phyloP scores from a whole-genome alignment of 2,329 filamentous ascomycete species.

The Colletotrichum sp. region DNA sequence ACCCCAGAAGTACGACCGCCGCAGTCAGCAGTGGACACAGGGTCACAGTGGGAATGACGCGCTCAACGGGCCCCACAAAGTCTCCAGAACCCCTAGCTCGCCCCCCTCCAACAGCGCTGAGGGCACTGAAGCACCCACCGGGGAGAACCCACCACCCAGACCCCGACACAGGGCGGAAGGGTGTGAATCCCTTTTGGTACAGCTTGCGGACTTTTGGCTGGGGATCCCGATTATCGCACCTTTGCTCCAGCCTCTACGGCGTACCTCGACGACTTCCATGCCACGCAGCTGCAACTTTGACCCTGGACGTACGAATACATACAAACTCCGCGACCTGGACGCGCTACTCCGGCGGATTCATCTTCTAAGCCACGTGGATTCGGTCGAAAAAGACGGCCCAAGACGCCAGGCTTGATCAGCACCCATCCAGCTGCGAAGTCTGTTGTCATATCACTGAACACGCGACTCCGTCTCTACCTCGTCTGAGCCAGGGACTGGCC shows the following conservation, averaged over 20 bases:
- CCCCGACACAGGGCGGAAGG: background rate
- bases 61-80: slow-evolving; percentile 6
- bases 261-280: background rate
- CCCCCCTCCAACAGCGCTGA: background rate
- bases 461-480: background rate
- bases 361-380: slow-evolving; percentile 5
- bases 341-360: background rate
- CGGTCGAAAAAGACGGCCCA: background rate
- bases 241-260: background rate
- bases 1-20: background rate
- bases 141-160: background rate
- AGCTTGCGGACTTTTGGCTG: background rate
- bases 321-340: background rate
- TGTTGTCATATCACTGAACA: background rate
- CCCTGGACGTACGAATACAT: background rate
- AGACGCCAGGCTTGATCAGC: background rate
- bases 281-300: background rate
- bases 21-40: background rate
- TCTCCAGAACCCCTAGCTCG: slow-evolving; percentile 13
- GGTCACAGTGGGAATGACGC: background rate
- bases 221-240: background rate
- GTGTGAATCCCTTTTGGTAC: background rate
- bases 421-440: background rate
- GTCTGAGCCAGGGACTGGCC: background rate
- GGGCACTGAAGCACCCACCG: background rate